Percentiles rank a stretch among this genome's conserved stretches.
These are phyloP conservation scores for Juncus effusus DNA, from an alignment of 176 grass and related monocot species.

Conservation along the genomic window DNA sequence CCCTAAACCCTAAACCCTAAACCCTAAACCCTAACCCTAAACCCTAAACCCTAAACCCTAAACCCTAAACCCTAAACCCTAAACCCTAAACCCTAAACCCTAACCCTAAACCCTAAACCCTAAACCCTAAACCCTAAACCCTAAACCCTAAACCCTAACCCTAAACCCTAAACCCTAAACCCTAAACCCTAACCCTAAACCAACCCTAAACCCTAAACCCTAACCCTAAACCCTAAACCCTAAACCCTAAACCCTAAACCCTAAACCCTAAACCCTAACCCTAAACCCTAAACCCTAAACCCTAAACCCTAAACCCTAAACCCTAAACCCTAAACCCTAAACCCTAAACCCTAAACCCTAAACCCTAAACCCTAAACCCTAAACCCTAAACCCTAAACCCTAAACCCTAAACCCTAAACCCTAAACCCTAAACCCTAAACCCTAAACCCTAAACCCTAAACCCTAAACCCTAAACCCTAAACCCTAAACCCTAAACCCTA, in stretches of 20 bases:
- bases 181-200: slow-evolving; percentile 25
- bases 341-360: too few species aligned
- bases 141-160: slow-evolving; percentile 23
- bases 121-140: slow-evolving; percentile 18
- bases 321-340: slow-evolving; percentile 11
- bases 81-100: slow-evolving; percentile 19
- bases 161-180: slow-evolving; percentile 30
- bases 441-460: too few species aligned
- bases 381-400: too few species aligned
- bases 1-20: slow-evolving; percentile 28
- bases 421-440: too few species aligned
- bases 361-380: too few species aligned
- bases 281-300: too few species aligned
- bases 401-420: too few species aligned
- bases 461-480: too few species aligned
- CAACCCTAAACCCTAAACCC: slow-evolving; percentile 30
- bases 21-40: slow-evolving; percentile 12
- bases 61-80: slow-evolving; percentile 22
- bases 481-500: too few species aligned
- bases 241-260: slow-evolving; percentile 22
- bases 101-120: too few species aligned
- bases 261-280: slow-evolving; percentile 28
- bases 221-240: slow-evolving; percentile 28
- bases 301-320: slow-evolving; percentile 17
- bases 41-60: slow-evolving; percentile 19